These are phyloP conservation scores for Thalia dealbata DNA, from an alignment of 176 grass and related monocot genomes.

Conservation along the genomic window DNA sequence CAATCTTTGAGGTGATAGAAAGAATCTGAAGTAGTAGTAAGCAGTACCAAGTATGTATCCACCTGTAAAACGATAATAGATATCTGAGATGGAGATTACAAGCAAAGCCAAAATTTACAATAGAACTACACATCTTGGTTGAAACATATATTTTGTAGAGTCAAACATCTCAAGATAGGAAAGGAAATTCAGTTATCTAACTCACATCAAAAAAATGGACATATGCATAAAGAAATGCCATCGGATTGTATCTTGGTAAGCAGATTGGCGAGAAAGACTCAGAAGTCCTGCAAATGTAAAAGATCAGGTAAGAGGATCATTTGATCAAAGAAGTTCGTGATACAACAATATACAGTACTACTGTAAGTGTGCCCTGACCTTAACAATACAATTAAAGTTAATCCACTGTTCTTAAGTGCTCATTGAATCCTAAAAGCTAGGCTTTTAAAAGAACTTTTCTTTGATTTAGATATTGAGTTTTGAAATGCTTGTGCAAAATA, in stretches of 20 bases:
- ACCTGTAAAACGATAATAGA: conserved; percentile 41
- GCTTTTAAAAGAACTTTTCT: too few relatives aligned
- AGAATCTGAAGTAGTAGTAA: conserved; percentile 71
- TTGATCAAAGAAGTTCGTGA: not conserved
- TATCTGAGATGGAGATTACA: conserved; percentile 17
- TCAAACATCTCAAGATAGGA: not conserved
- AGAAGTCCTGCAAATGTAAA: conserved; percentile 62
- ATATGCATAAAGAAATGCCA: conserved; percentile 90
- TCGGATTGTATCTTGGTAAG: conserved; percentile 96
- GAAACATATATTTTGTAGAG: conserved; percentile 2
- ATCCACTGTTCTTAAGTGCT: not conserved
- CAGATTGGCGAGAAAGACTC: conserved; percentile 96
- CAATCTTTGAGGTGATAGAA: conserved; percentile 96
- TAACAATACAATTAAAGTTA: not conserved
- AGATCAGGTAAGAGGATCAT: conserved; percentile 8
- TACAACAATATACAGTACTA: not conserved
- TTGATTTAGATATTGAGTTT: too few relatives aligned
- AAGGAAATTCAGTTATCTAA: conserved; percentile 20
- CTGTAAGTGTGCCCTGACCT: not conserved
- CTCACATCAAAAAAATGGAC: conserved; percentile 99
- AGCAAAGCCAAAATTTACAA: not conserved
- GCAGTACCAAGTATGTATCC: conserved; percentile 68
- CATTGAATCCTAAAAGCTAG: too few relatives aligned
- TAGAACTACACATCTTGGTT: not conserved
- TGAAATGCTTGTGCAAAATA: not conserved